Conservation (phyloP, 306 rosid genomes). For the Sicyos edulis region DNA sequence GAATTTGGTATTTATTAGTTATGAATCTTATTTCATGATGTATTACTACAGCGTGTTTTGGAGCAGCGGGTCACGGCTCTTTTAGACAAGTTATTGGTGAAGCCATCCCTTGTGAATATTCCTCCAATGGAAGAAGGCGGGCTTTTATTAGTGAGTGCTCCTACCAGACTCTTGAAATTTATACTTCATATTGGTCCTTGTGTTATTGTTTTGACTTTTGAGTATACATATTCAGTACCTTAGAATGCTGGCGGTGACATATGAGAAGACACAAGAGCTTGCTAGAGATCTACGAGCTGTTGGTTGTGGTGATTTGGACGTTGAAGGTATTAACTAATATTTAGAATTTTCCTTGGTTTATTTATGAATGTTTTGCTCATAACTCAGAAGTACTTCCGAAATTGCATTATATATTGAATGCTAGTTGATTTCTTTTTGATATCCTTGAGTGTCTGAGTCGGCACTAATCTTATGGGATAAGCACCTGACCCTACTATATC, state of each 20-base stretch:
- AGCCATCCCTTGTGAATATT: slow-evolving; percentile 81
- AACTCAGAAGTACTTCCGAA: neutral
- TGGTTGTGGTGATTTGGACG: slow-evolving; percentile 99
- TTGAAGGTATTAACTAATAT: slow-evolving; percentile 48
- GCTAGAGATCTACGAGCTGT: slow-evolving; percentile 81
- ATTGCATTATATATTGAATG: neutral
- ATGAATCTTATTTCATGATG: slow-evolving; percentile 10
- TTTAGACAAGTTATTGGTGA: slow-evolving; percentile 78
- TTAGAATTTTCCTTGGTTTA: neutral
- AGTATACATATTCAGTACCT: slow-evolving; percentile 72
- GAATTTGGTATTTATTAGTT: neutral
- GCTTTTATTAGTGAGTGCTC: slow-evolving; percentile 73
- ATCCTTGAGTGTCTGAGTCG: too few species aligned
- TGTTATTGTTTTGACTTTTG: slow-evolving; percentile 34
- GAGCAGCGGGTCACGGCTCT: slow-evolving; percentile 89
- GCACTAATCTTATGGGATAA: too few species aligned
- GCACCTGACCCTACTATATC: too few species aligned
- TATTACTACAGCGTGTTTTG: slow-evolving; percentile 70
- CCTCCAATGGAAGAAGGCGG: slow-evolving; percentile 98
- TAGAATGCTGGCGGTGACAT: slow-evolving; percentile 95
- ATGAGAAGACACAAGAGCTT: slow-evolving; percentile 94
- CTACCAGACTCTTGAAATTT: slow-evolving; percentile 19
- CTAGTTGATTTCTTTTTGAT: neutral
- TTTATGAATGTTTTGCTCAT: neutral
- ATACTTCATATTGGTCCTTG: slow-evolving; percentile 23